These are phyloP conservation scores for Yarrowia deformans DNA, from an alignment of 805 yeast genomes.

Conservation along the genomic window DNA sequence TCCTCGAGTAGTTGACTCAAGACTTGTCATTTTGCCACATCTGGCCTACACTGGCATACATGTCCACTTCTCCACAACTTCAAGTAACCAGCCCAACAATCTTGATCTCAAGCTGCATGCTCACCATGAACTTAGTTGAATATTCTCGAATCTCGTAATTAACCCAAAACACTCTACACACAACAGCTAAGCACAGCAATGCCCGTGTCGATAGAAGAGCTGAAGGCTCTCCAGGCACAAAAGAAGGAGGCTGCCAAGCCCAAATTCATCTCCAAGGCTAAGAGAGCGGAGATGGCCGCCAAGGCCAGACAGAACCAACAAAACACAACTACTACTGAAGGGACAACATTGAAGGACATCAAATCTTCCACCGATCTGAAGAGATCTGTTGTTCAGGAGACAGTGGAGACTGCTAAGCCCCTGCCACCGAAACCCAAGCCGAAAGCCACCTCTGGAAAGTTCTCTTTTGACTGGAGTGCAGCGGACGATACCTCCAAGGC, in stretches of 20 bases:
- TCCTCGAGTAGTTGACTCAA: no score
- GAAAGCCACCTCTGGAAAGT: conserved; percentile 48
- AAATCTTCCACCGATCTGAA: conserved; percentile 7
- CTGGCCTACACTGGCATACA: background rate
- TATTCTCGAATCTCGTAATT: background rate
- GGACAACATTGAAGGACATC: background rate
- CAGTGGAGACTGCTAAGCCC: background rate
- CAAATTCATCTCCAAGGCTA: conserved; percentile 56
- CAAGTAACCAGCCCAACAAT: background rate
- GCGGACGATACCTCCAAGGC: conserved; percentile 68
- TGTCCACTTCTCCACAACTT: background rate
- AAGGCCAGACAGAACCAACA: conserved; percentile 10
- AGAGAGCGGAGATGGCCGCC: conserved; percentile 37
- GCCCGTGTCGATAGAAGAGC: conserved; percentile 50
- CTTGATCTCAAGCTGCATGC: conserved; percentile 20
- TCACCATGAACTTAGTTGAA: conserved; percentile 1
- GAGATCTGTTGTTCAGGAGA: conserved; percentile 27
- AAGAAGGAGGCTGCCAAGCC: conserved; percentile 49
- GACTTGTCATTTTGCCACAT: background rate
- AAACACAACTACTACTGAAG: background rate
- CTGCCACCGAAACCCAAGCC: background rate
- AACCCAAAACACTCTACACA: background rate
- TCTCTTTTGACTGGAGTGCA: conserved; percentile 72
- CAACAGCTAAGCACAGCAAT: background rate
- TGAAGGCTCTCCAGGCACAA: conserved; percentile 43